Conservation (phyloP, 1,139 yeast genomes). For the Suhomyces choctaworum region DNA sequence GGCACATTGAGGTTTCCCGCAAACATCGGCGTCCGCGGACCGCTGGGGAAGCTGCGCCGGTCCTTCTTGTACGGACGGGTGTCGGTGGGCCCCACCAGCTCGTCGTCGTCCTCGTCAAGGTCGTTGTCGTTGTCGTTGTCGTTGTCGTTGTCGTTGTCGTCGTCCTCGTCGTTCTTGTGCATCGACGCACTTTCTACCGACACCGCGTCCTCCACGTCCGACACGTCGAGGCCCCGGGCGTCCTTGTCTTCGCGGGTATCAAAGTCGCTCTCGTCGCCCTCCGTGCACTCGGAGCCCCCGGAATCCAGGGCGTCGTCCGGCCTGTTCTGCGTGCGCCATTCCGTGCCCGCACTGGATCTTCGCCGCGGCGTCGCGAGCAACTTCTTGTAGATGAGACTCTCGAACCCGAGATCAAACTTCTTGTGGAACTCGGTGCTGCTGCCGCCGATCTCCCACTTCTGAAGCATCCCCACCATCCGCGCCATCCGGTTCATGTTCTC, state of each 20-base stretch:
- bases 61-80: constrained; percentile 2
- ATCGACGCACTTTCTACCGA: constrained; percentile 19
- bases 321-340: constrained; percentile 5
- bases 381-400: constrained; percentile 20
- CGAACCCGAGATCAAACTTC: constrained; percentile 23
- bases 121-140: constrained; percentile 7
- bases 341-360: constrained; percentile 1
- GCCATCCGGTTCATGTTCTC: constrained; percentile 15
- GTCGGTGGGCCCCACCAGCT: background rate
- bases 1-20: constrained; percentile 1
- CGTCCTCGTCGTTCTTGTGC: constrained; percentile 16
- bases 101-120: constrained; percentile 1
- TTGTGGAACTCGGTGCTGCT: constrained; percentile 10
- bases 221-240: constrained; percentile 17
- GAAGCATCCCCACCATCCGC: constrained; percentile 15
- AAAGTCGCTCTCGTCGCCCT: constrained; percentile 30
- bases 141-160: constrained; percentile 13
- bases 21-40: constrained; percentile 1
- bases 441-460: constrained; percentile 12
- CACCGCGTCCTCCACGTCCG: constrained; percentile 21
- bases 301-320: constrained; percentile 10
- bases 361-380: constrained; percentile 14
- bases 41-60: constrained; percentile 4
- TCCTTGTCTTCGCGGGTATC: constrained; percentile 19
- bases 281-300: constrained; percentile 12